Evolutionary conservation across 345 rosid species (phyloP).

Genomic region (Orychophragmus violaceus): DNA sequence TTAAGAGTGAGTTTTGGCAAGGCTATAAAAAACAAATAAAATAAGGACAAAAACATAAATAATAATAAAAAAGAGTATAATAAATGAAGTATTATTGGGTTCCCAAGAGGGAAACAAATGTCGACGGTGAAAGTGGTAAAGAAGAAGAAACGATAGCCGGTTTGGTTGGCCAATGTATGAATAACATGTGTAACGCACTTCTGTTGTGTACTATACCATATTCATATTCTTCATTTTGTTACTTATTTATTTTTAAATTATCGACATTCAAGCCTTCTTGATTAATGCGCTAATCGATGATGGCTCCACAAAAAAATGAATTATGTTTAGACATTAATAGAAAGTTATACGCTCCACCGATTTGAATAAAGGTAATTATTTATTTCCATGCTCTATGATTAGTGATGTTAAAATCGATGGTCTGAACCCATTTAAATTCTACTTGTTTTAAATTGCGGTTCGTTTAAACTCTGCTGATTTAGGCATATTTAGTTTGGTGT

Average conservation of each 20-base stretch:
- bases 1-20: conserved; percentile 3
- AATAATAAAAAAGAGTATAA: conserved; percentile 4
- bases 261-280: background rate
- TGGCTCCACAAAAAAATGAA: background rate
- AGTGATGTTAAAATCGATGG: too few relatives aligned
- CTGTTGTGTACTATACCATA: background rate
- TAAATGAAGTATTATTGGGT: conserved; percentile 17
- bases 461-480: too few relatives aligned
- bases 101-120: conserved; percentile 24
- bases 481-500: too few relatives aligned
- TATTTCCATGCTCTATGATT: background rate
- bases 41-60: conserved; percentile 18
- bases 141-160: background rate
- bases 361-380: too few relatives aligned
- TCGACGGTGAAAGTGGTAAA: conserved; percentile 8
- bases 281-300: too few relatives aligned
- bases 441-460: too few relatives aligned
- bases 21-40: background rate
- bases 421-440: too few relatives aligned
- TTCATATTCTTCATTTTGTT: background rate
- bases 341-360: too few relatives aligned
- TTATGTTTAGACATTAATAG: too few relatives aligned
- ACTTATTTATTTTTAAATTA: background rate
- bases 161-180: background rate
- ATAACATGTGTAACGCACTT: conserved; percentile 17